Percentiles rank a stretch among this genome's conserved stretches.
Evolutionary conservation across 345 rosid species (phyloP).

Genomic region (Brassica cretica): DNA sequence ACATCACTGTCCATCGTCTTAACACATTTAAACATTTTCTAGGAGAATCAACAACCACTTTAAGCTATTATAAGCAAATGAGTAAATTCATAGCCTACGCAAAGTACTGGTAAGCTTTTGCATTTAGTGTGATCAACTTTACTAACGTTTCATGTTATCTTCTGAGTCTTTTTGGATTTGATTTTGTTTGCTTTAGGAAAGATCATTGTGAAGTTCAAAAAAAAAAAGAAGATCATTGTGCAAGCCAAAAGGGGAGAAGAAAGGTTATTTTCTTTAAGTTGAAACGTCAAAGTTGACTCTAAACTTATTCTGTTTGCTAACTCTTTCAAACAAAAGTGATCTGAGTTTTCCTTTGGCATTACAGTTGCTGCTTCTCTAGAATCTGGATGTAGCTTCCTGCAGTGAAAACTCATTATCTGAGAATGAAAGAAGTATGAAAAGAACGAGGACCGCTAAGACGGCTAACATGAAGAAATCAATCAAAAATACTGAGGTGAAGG

Average conservation of each 20-base stretch:
- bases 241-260: slow-evolving; percentile 33
- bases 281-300: not conserved
- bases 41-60: too few species aligned
- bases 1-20: too few species aligned
- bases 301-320: not conserved
- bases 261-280: slow-evolving; percentile 11
- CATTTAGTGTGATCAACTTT: not conserved
- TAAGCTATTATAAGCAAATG: too few species aligned
- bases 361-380: slow-evolving; percentile 34
- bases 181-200: slow-evolving; percentile 29
- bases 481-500: slow-evolving; percentile 20
- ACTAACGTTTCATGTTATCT: not conserved
- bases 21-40: too few species aligned
- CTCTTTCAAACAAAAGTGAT: not conserved
- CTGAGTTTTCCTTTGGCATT: slow-evolving; percentile 3
- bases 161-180: slow-evolving; percentile 7
- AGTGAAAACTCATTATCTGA: slow-evolving; percentile 17
- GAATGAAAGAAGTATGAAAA: not conserved
- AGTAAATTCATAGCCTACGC: too few species aligned
- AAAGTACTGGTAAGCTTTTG: slow-evolving; percentile 42
- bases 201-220: slow-evolving; percentile 18
- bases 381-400: not conserved
- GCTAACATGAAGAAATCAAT: not conserved
- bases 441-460: not conserved
- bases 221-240: too few species aligned